Evolutionary conservation across 768 basidiomycete species (phyloP).

Genomic region (Gymnopilus junonius): DNA sequence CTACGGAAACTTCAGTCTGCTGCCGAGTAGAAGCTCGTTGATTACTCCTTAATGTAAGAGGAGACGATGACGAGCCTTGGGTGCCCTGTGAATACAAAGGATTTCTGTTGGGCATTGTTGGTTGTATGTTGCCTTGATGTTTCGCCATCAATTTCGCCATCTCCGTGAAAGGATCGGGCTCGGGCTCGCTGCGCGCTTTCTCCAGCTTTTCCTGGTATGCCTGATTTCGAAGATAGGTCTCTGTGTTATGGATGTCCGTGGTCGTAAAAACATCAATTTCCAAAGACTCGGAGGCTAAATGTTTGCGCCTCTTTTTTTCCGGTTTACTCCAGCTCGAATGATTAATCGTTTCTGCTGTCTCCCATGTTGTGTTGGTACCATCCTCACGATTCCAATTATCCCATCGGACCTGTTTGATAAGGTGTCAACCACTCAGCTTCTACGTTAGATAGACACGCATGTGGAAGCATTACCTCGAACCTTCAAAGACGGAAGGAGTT

Average conservation of each 20-base stretch:
- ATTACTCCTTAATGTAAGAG: slow-evolving; percentile 18
- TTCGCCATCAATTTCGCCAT: slow-evolving; percentile 24
- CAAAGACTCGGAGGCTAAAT: slow-evolving; percentile 32
- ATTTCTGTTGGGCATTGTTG: not conserved
- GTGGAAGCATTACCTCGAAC: slow-evolving; percentile 32
- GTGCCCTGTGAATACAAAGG: not conserved
- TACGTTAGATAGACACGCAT: not conserved
- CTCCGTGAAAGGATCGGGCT: slow-evolving; percentile 19
- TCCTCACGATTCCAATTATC: slow-evolving; percentile 52
- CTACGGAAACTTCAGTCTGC: slow-evolving; percentile 21
- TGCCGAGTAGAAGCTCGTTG: slow-evolving; percentile 24
- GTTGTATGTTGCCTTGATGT: slow-evolving; percentile 15
- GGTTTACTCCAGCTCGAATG: slow-evolving; percentile 21
- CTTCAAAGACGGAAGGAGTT: slow-evolving; percentile 17
- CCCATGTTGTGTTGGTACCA: slow-evolving; percentile 62
- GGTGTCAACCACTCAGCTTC: not conserved
- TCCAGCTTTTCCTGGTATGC: slow-evolving; percentile 50
- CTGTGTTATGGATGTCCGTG: slow-evolving; percentile 46
- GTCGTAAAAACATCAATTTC: slow-evolving; percentile 45
- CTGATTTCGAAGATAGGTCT: slow-evolving; percentile 47
- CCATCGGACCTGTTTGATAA: slow-evolving; percentile 50
- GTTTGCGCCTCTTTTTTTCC: slow-evolving; percentile 34
- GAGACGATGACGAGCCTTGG: slow-evolving; percentile 16
- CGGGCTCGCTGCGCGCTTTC: not conserved
- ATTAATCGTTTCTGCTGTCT: slow-evolving; percentile 21